Conservation (phyloP, 129 eudicot genomes). For the Calendula officinalis region DNA sequence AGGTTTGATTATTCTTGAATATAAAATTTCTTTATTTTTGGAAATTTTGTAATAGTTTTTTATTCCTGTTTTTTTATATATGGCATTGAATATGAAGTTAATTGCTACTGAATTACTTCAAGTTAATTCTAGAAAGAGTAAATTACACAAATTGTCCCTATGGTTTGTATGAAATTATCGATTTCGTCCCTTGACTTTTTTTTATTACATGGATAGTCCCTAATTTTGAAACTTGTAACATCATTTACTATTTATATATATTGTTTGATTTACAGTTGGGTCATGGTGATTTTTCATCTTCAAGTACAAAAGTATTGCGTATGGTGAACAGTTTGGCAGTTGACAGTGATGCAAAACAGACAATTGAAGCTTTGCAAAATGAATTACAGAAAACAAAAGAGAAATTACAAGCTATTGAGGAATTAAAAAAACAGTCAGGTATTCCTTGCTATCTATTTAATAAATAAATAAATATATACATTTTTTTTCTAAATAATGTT, state of each 20-base stretch:
- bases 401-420: constrained; percentile 82
- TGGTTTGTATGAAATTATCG: too few relatives aligned
- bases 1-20: constrained; percentile 45
- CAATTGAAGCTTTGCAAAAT: constrained; percentile 83
- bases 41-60: constrained; percentile 5
- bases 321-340: constrained; percentile 96
- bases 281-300: constrained; percentile 95
- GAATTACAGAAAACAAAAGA: constrained; percentile 82
- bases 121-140: neutral
- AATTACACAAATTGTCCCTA: neutral
- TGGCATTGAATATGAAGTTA: constrained; percentile 11
- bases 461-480: constrained; percentile 1
- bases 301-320: constrained; percentile 86
- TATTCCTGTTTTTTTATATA: neutral
- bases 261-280: constrained; percentile 83
- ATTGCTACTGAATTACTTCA: constrained; percentile 14
- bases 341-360: constrained; percentile 93
- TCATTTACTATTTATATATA: too few relatives aligned
- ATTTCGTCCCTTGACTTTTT: too few relatives aligned
- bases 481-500: constrained; percentile 3
- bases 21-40: constrained; percentile 9
- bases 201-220: too few relatives aligned
- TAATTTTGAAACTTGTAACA: too few relatives aligned
- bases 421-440: constrained; percentile 88
- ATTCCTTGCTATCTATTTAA: constrained; percentile 16